Conservation (phyloP, 2,329 filamentous ascomycete genomes). For the Penicillium thymicola region DNA sequence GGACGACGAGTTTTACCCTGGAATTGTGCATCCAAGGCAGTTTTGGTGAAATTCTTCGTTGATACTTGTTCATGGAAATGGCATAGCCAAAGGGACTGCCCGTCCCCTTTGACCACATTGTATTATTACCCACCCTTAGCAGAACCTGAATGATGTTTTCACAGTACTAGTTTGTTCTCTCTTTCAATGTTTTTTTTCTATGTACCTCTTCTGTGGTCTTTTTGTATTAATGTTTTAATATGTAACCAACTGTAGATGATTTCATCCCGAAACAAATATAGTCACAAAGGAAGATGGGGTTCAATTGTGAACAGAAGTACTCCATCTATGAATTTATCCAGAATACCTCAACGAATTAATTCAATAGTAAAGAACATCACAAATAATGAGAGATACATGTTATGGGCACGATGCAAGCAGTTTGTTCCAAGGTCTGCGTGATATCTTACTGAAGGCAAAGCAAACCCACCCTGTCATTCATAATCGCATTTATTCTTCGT, state of each 20-base stretch:
- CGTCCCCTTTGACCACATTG: not conserved
- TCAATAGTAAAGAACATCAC: no score
- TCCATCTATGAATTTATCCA: not conserved
- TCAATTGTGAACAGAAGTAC: not conserved
- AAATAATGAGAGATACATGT: not conserved
- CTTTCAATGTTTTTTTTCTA: not conserved
- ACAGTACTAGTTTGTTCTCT: no score
- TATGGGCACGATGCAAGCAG: not conserved
- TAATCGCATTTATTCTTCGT: not conserved
- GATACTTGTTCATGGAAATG: not conserved
- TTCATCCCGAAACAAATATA: not conserved
- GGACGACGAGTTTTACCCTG: conserved; percentile 7
- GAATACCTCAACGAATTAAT: not conserved
- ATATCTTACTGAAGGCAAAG: not conserved
- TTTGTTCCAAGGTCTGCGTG: not conserved
- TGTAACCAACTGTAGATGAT: not conserved
- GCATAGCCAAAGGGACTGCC: not conserved
- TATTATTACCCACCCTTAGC: not conserved
- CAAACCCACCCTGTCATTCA: not conserved
- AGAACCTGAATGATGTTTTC: not conserved
- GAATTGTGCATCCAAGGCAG: not conserved
- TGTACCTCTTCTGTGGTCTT: not conserved
- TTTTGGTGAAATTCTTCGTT: not conserved
- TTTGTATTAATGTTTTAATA: not conserved
- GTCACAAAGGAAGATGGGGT: not conserved